Percentiles rank a stretch among this genome's conserved stretches.
These are phyloP conservation scores for Phytophthora quininea DNA, from an alignment of 352 stramenopile genomes.

Conservation along the genomic window DNA sequence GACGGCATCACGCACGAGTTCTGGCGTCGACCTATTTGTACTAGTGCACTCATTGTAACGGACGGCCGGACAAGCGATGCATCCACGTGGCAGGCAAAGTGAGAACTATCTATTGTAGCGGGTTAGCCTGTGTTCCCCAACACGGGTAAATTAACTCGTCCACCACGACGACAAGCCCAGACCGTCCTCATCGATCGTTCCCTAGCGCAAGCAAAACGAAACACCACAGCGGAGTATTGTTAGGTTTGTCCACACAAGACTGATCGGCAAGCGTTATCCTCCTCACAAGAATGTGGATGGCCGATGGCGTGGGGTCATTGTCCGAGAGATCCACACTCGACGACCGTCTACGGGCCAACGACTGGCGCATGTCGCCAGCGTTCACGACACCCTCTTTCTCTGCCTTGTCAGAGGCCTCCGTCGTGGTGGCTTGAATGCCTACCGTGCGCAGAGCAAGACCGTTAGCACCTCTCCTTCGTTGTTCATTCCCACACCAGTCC, in stretches of 20 bases:
- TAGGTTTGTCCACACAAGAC: neutral
- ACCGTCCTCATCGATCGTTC: slow-evolving; percentile 89
- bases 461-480: neutral
- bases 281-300: slow-evolving; percentile 82
- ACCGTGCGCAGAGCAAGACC: neutral
- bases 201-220: slow-evolving; percentile 36
- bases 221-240: neutral
- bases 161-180: slow-evolving; percentile 87
- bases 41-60: no score
- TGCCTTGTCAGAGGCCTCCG: slow-evolving; percentile 76
- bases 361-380: slow-evolving; percentile 76
- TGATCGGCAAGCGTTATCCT: neutral
- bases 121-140: neutral
- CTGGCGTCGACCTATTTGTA: no score
- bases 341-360: slow-evolving; percentile 69
- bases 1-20: slow-evolving; percentile 14
- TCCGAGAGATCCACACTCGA: slow-evolving; percentile 88
- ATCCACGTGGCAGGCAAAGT: neutral
- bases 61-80: no score
- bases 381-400: slow-evolving; percentile 39
- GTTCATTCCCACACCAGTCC: neutral
- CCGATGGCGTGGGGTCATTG: slow-evolving; percentile 80
- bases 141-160: slow-evolving; percentile 38
- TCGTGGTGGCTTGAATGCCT: slow-evolving; percentile 87
- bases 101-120: slow-evolving; percentile 5